These are phyloP conservation scores for Acacia crassicarpa DNA, from an alignment of 306 rosid species.

Conservation along the genomic window DNA sequence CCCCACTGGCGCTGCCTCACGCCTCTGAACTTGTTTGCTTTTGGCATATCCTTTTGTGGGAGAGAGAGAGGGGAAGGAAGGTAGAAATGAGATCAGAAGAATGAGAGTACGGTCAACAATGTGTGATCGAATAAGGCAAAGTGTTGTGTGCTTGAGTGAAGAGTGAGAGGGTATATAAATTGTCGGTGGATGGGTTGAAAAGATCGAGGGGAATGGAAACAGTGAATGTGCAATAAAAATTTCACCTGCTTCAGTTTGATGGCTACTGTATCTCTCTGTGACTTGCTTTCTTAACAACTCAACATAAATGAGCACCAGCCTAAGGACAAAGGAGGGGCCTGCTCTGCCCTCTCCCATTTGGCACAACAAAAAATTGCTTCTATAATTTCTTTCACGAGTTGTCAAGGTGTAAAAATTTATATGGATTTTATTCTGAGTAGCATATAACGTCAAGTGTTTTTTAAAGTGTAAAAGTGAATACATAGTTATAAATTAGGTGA, in stretches of 20 bases:
- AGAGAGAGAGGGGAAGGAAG: slow-evolving; percentile 1
- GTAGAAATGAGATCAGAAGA: slow-evolving; percentile 9
- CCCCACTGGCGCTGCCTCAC: slow-evolving; percentile 99
- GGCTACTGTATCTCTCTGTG: slow-evolving; percentile 7
- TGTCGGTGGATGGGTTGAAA: slow-evolving; percentile 69
- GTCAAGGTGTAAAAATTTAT: no score
- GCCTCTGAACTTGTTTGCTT: slow-evolving; percentile 92
- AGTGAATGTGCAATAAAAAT: slow-evolving; percentile 57
- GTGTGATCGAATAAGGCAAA: not conserved
- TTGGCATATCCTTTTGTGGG: slow-evolving; percentile 54
- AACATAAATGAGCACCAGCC: slow-evolving; percentile 42
- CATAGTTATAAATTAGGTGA: no score
- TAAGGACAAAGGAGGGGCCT: not conserved
- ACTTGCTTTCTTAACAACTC: slow-evolving; percentile 54
- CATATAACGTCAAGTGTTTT: no score
- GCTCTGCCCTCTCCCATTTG: not conserved
- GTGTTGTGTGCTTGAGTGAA: not conserved
- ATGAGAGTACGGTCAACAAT: not conserved
- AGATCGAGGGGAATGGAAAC: slow-evolving; percentile 19
- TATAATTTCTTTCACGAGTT: not conserved
- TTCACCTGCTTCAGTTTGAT: slow-evolving; percentile 72
- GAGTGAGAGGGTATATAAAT: slow-evolving; percentile 15
- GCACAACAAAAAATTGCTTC: not conserved
- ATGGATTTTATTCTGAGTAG: no score
- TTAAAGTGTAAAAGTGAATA: no score